phyloP scores from a whole-genome alignment of 1,284 basidiomycete species.

The Boletus smithii region DNA sequence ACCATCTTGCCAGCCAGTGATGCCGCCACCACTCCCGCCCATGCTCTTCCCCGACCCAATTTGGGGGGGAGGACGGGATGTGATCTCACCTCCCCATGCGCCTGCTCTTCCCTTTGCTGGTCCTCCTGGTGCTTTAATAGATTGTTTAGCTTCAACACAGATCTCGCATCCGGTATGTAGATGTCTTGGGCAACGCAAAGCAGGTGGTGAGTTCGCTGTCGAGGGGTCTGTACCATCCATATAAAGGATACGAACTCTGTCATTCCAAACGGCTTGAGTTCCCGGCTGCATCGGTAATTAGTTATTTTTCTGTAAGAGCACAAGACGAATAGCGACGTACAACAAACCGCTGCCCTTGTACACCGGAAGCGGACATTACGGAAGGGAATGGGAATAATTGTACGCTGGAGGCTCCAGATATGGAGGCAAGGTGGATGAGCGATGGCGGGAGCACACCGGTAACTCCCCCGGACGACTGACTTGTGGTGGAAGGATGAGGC shows the following conservation, averaged over 20 bases:
- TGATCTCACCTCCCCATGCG: conserved; percentile 28
- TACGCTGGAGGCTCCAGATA: conserved; percentile 30
- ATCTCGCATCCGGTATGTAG: conserved; percentile 69
- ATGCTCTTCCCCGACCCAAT: conserved; percentile 30
- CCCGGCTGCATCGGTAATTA: conserved; percentile 12
- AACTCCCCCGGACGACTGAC: conserved; percentile 21
- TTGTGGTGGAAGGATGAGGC: conserved; percentile 29
- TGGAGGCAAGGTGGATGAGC: conserved; percentile 36
- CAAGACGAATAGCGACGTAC: conserved; percentile 14
- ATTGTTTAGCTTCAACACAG: conserved; percentile 58
- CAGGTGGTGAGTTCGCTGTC: conserved; percentile 59
- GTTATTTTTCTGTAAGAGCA: conserved; percentile 2
- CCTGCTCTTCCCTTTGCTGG: conserved; percentile 22
- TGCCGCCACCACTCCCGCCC: conserved; percentile 45
- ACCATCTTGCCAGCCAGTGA: conserved; percentile 68
- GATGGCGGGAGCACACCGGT: conserved; percentile 35
- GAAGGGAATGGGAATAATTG: conserved; percentile 10
- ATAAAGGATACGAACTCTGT: conserved; percentile 53
- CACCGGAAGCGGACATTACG: conserved; percentile 1
- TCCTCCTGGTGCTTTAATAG: conserved; percentile 30
- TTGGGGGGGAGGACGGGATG: conserved; percentile 23
- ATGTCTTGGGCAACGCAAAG: conserved; percentile 67
- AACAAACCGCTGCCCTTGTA: conserved; percentile 12
- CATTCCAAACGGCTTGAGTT: conserved; percentile 30
- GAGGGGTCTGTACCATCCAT: conserved; percentile 58